A percentile compares a stretch with the other conserved stretches of the same genome.
These are phyloP conservation scores for Lichtheimia ramosa DNA, from an alignment of 371 early-diverging fungal species.

Conservation along the genomic window DNA sequence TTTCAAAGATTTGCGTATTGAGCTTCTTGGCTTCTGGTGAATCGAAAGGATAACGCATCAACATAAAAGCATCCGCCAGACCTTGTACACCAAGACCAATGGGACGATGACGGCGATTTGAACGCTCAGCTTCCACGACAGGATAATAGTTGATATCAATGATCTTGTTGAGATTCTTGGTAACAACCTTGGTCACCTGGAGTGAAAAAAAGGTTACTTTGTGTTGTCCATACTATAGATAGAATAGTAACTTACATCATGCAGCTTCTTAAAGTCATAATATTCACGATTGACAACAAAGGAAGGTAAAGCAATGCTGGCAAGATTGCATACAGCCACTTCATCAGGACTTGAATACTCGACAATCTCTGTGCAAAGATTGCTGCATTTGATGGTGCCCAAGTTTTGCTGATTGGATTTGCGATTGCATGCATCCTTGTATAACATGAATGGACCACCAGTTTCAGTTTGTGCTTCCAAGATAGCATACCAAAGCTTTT, in stretches of 20 bases:
- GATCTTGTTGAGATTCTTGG: conserved; percentile 94
- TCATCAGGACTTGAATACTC: conserved; percentile 97
- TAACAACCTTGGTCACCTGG: conserved; percentile 81
- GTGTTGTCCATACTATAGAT: conserved; percentile 18
- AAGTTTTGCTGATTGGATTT: conserved; percentile 98
- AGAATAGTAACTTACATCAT: conserved; percentile 40
- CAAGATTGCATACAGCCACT: conserved; percentile 99
- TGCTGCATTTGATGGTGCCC: conserved; percentile 93
- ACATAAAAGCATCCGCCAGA: conserved; percentile 97
- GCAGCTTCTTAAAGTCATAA: conserved; percentile 76
- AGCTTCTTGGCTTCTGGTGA: conserved; percentile 87
- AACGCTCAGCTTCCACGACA: conserved; percentile 83
- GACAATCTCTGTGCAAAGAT: conserved; percentile 92
- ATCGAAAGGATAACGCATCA: conserved; percentile 97
- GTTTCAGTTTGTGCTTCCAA: conserved; percentile 99
- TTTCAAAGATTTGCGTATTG: conserved; percentile 96
- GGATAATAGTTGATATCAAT: conserved; percentile 99
- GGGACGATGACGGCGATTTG: conserved; percentile 97
- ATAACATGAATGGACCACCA: conserved; percentile 99
- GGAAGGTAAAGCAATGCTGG: conserved; percentile 95
- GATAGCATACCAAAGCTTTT: conserved; percentile 99
- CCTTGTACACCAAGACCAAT: conserved; percentile 99
- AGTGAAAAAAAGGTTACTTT: background rate
- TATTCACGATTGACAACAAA: conserved; percentile 75
- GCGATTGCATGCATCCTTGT: conserved; percentile 94